Evolutionary conservation across 345 rosid species (phyloP), one percentile per base, ranked within the genome.

Genomic region (Linum usitatissimum): DNA sequence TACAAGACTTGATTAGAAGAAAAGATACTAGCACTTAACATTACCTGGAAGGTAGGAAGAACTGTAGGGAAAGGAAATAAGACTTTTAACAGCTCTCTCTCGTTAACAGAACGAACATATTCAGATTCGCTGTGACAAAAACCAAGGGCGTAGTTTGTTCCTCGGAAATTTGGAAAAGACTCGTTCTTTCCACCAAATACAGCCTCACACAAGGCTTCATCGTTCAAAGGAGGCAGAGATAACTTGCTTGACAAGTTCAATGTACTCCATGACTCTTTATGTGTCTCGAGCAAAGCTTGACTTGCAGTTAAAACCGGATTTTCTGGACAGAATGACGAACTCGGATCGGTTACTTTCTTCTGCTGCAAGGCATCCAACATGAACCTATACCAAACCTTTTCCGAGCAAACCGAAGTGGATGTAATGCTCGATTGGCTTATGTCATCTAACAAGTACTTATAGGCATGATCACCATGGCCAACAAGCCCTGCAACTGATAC

Each of bases 31-130:
- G 58, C 23, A 53, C 55, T 67, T 23, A 64, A 55, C 17, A 61
- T 62, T 81, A 87, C 99, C 97, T 81, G 83, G 60, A 80, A 79
- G 39, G 82, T 76, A 75, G 96, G 99, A 79, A 94, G 99, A 67
- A 90, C 55, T 51, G 97, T 90, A 53, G 97, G 99, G 73, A 84
- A 88, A 57, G 95, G 96, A 76, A 94, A 90, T 76, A 88, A 71
- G n/a, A 61, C 68, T 86, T 90, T 88, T 61, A 94, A 66, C 65
- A 83, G 60, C 69, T 78, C 75, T 48, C 67, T 61, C 38, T 84
- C 95, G 74, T 75, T 71, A 69, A 82, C 81, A 51, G 85, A 78
- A 74, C 77, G 82, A 75, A 66, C 77, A 77, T 80, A 68, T 66
- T 85, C 83, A 75, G 81, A 72, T 70, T 71, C 72, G 69, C 82